Conservation (phyloP, 1,284 basidiomycete genomes). For the Meira nashicola region DNA sequence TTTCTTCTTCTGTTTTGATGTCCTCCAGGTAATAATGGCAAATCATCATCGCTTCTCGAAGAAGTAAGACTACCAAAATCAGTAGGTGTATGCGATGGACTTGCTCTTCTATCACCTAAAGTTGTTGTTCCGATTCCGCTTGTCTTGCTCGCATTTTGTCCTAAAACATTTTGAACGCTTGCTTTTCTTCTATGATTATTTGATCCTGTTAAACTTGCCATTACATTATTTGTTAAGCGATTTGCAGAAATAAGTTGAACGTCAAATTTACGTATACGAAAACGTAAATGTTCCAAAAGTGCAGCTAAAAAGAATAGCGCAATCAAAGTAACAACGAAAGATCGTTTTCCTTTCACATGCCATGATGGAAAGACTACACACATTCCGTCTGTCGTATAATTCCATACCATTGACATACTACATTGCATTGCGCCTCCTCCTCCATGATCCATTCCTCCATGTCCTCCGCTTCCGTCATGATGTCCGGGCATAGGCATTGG, state of each 20-base stretch:
- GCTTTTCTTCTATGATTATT: background rate
- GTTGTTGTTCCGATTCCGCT: background rate
- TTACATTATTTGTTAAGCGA: background rate
- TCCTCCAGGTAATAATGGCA: background rate
- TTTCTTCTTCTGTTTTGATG: background rate
- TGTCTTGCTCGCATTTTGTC: background rate
- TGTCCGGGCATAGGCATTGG: constrained; percentile 10
- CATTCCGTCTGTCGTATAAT: background rate
- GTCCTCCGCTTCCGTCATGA: background rate
- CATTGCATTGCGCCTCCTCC: constrained; percentile 1
- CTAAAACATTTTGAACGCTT: background rate
- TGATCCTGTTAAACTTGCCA: background rate
- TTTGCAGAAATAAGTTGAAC: background rate
- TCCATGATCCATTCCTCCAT: background rate
- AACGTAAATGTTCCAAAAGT: background rate
- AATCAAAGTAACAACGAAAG: background rate
- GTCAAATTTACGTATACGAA: background rate
- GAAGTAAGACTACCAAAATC: background rate
- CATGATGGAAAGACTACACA: constrained; percentile 8
- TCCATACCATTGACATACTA: constrained; percentile 8
- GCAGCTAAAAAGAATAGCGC: background rate
- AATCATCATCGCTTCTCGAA: constrained; percentile 3
- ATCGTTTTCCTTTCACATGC: background rate
- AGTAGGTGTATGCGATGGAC: background rate
- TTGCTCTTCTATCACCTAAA: background rate